Evolutionary conservation across 2,329 filamentous ascomycete species (phyloP), one percentile per base, ranked within the genome.

Genomic region (Trichoderma citrinoviride): DNA sequence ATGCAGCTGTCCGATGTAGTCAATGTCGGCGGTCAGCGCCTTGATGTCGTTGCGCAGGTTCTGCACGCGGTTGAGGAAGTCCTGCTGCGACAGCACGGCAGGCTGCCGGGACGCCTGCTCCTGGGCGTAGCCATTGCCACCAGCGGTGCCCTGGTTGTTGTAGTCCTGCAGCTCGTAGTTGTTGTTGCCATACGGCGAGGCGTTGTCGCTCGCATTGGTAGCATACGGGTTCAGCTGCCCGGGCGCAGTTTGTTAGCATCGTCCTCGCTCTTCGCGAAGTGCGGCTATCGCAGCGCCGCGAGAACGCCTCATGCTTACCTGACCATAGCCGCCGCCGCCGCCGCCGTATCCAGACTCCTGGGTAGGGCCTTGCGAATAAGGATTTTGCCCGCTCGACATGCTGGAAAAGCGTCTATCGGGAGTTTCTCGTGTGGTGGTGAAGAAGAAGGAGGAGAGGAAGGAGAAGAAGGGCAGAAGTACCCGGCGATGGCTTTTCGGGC

Each of bases 51-150:
- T 81, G 77, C 90, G 90, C 66, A 89, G 83, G 70, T 82, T 84
- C 71, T 87, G 82, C 69, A 92, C 86, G 76, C 88, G 88, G 71
- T 80, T 76, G 68, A 92, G 83, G 78, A 90, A 92, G 68, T 90
- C 89, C 68, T 84, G 80, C 73, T 88, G 87, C 61, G 83, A 83
- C 71, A 91, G 79, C 63, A 69, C 71, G 15, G 71, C 62, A 70
- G 67, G 73, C 70, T 68, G 78, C 65, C 68, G 70, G 65, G 67
- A 68, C 65, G 67, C 61, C 7, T 73, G 71, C 66, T 65, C 49
- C 12, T 65, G 58, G 14, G 50, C 17, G 54, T 61, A 61, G 37
- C 49, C 55, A 47, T 61, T 65, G 58, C 43, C 43, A 14, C 8
- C 56, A 23, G 56, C 23, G 14, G 23, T 25, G 57, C 37, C 46